Conservation (phyloP, 2,329 filamentous ascomycete species). For the Ophiostoma triangulosporum region DNA sequence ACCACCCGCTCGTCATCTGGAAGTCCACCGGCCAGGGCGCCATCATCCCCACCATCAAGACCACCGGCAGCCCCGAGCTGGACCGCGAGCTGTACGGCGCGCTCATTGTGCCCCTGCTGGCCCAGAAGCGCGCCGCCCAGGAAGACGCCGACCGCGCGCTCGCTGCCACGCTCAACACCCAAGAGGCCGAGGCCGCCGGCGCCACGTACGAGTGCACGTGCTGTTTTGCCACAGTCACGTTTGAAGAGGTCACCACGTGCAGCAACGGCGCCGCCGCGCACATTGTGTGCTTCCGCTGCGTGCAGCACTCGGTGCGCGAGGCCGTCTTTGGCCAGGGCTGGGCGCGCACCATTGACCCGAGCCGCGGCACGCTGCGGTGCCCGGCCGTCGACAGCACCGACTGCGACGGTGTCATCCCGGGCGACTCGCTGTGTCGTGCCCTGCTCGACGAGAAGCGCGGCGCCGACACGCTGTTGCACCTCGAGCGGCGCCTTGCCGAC, state of each 20-base stretch:
- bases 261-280: slow-evolving; percentile 44
- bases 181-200: slow-evolving; percentile 44
- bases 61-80: slow-evolving; percentile 51
- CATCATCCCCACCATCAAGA: slow-evolving; percentile 46
- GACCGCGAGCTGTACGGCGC: slow-evolving; percentile 46
- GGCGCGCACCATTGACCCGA: slow-evolving; percentile 62
- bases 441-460: slow-evolving; percentile 58
- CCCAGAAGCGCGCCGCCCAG: slow-evolving; percentile 27
- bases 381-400: slow-evolving; percentile 58
- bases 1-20: slow-evolving; percentile 51
- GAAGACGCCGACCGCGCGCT: slow-evolving; percentile 39
- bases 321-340: slow-evolving; percentile 90
- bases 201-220: slow-evolving; percentile 60
- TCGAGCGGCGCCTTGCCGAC: slow-evolving; percentile 67
- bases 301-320: slow-evolving; percentile 69
- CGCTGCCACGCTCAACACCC: slow-evolving; percentile 40
- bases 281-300: slow-evolving; percentile 68
- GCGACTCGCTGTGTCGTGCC: slow-evolving; percentile 56
- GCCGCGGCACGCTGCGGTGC: slow-evolving; percentile 64
- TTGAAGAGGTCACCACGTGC: slow-evolving; percentile 66
- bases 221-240: slow-evolving; percentile 57
- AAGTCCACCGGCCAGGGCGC: slow-evolving; percentile 40
- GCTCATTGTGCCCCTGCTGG: slow-evolving; percentile 41
- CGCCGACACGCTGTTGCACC: slow-evolving; percentile 54
- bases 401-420: slow-evolving; percentile 63